Percentiles rank a stretch among this genome's conserved stretches.
Conservation (phyloP, 495 filamentous ascomycete species). For the Cladorrhinum samala region DNA sequence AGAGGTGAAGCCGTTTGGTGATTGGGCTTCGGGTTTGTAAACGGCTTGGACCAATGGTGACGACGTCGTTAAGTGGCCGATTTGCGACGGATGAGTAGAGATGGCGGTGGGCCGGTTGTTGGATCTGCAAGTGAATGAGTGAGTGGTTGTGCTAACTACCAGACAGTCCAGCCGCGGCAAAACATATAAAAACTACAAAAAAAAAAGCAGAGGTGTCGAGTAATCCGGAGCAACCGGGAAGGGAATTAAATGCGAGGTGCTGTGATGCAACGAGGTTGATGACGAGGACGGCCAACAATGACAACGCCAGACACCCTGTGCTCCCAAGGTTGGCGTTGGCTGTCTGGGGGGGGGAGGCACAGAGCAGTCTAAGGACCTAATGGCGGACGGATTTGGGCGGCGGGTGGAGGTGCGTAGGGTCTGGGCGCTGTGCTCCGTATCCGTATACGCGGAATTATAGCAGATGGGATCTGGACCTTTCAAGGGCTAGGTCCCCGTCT, state of each 20-base stretch:
- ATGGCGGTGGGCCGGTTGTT: conserved; percentile 44
- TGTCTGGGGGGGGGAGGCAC: conserved; percentile 17
- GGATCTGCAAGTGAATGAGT: conserved; percentile 16
- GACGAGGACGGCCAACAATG: background rate
- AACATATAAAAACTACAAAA: conserved; percentile 1
- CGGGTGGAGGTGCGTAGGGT: background rate
- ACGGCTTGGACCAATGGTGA: conserved; percentile 65
- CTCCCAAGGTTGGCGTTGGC: too few species aligned
- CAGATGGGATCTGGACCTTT: too few species aligned
- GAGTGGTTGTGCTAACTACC: conserved; percentile 11
- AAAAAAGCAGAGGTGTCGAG: background rate
- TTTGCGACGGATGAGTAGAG: conserved; percentile 67
- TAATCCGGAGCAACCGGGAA: too few species aligned
- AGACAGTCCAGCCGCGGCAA: background rate
- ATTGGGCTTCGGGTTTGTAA: conserved; percentile 39
- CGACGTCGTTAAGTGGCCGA: conserved; percentile 73
- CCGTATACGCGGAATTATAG: background rate
- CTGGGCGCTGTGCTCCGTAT: too few species aligned
- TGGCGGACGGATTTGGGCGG: background rate
- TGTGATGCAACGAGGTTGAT: background rate
- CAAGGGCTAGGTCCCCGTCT: too few species aligned
- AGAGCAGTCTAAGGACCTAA: too few species aligned
- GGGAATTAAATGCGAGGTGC: background rate
- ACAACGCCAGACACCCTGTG: too few species aligned
- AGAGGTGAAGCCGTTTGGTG: conserved; percentile 21